These are phyloP conservation scores for Jamesozyma hellenica DNA, from an alignment of 805 yeast genomes.

Conservation along the genomic window DNA sequence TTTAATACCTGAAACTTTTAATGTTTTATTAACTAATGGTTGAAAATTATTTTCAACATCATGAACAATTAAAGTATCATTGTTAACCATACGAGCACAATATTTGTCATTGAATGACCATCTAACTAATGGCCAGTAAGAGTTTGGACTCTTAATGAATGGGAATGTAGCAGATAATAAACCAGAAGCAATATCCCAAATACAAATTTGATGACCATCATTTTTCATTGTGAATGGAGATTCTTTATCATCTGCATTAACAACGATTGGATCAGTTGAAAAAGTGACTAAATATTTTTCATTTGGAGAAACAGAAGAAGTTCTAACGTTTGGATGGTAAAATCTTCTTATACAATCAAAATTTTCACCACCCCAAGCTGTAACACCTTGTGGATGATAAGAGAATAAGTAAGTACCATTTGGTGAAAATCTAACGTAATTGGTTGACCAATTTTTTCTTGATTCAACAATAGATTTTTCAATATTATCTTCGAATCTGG, in stretches of 20 bases:
- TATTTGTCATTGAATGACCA: conserved; percentile 91
- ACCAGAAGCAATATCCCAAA: conserved; percentile 85
- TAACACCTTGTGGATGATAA: conserved; percentile 88
- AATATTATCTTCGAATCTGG: conserved; percentile 41
- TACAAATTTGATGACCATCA: conserved; percentile 85
- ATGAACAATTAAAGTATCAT: conserved; percentile 84
- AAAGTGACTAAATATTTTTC: conserved; percentile 85
- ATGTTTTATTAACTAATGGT: conserved; percentile 74
- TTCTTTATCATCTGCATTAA: conserved; percentile 49
- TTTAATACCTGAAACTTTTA: conserved; percentile 72
- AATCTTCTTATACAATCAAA: conserved; percentile 68
- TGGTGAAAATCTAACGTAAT: conserved; percentile 85
- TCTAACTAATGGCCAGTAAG: conserved; percentile 93
- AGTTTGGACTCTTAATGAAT: conserved; percentile 55
- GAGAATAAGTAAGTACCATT: conserved; percentile 83
- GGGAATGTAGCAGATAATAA: conserved; percentile 85
- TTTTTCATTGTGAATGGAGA: conserved; percentile 81
- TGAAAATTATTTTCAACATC: conserved; percentile 67
- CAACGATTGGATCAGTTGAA: conserved; percentile 71
- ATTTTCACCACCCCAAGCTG: conserved; percentile 87
- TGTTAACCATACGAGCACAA: conserved; percentile 86
- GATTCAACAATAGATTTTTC: conserved; percentile 74
- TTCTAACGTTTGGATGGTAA: conserved; percentile 79
- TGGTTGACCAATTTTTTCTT: conserved; percentile 77
- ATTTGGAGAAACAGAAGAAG: conserved; percentile 84